These are phyloP conservation scores for Hypoxylon perforatum DNA, from an alignment of 495 filamentous ascomycete species.

Conservation along the genomic window DNA sequence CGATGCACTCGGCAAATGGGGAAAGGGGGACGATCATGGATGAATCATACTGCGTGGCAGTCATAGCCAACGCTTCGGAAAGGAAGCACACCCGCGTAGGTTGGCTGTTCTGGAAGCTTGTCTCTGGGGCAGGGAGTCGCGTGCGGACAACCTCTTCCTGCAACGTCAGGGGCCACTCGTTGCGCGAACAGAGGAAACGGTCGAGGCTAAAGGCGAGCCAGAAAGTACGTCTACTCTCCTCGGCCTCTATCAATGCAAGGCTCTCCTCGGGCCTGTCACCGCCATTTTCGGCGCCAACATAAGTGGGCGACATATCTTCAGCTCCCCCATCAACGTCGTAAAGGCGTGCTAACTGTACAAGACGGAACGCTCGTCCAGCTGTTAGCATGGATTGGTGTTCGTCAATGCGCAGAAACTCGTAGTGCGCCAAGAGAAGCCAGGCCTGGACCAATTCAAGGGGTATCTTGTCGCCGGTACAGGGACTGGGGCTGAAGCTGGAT, in stretches of 20 bases:
- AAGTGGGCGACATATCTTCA: background rate
- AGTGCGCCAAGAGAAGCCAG: too few species aligned
- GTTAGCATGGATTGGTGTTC: too few species aligned
- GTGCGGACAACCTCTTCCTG: conserved; percentile 55
- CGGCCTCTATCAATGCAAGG: conserved; percentile 21
- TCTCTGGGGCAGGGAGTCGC: conserved; percentile 57
- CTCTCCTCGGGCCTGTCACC: background rate
- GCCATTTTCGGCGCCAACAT: background rate
- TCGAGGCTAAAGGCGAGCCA: conserved; percentile 67
- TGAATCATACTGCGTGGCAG: background rate
- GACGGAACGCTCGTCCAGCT: background rate
- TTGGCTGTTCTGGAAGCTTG: conserved; percentile 58
- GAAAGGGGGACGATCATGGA: background rate
- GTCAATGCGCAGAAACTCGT: too few species aligned
- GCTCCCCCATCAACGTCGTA: background rate
- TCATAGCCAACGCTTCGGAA: conserved; percentile 48
- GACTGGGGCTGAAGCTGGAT: too few species aligned
- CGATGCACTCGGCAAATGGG: too few species aligned
- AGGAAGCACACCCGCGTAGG: conserved; percentile 53
- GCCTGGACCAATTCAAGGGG: too few species aligned
- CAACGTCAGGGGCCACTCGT: conserved; percentile 56
- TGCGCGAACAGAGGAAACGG: conserved; percentile 57
- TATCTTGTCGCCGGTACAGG: too few species aligned
- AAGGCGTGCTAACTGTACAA: background rate
- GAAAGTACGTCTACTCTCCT: conserved; percentile 61